phyloP scores from a whole-genome alignment of 352 stramenopile species.

The Globisporangium cylindrosporum region DNA sequence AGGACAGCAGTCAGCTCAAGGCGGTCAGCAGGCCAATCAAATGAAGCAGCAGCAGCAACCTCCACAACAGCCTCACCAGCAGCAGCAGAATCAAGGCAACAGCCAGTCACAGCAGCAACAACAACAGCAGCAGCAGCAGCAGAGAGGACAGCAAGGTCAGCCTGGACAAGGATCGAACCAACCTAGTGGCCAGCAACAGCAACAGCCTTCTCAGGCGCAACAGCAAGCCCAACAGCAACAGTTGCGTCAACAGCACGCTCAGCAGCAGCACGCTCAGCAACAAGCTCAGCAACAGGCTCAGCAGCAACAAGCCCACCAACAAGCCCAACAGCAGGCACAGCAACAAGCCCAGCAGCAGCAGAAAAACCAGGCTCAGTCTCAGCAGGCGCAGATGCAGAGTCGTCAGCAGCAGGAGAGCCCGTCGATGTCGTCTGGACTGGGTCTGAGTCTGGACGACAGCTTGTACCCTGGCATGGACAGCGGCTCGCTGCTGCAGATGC shows the following conservation, averaged over 20 bases:
- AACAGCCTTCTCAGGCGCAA: slow-evolving; percentile 18
- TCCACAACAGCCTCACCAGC: slow-evolving; percentile 26
- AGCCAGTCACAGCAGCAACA: slow-evolving; percentile 26
- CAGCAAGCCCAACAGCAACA: slow-evolving; percentile 11
- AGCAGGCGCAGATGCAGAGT: slow-evolving; percentile 9
- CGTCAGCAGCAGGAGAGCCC: slow-evolving; percentile 37
- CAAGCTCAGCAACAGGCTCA: slow-evolving; percentile 15
- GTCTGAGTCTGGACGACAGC: slow-evolving; percentile 53
- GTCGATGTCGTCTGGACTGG: slow-evolving; percentile 44
- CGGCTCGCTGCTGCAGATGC: slow-evolving; percentile 52
- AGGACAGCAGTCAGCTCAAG: slow-evolving; percentile 18
- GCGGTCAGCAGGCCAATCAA: slow-evolving; percentile 11
- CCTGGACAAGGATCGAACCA: slow-evolving; percentile 17
- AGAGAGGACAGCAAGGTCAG: slow-evolving; percentile 13
- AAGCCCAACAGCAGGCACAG: slow-evolving; percentile 12
- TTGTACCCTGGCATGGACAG: slow-evolving; percentile 58
- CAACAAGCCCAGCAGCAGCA: slow-evolving; percentile 22
- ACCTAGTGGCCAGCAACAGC: slow-evolving; percentile 23
- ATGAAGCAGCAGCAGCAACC: slow-evolving; percentile 22
- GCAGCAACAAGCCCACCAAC: slow-evolving; percentile 15
- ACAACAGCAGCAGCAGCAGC: slow-evolving; percentile 8
- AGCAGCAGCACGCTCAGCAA: slow-evolving; percentile 24
- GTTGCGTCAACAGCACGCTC: slow-evolving; percentile 18
- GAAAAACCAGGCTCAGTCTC: background rate
- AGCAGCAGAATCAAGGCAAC: slow-evolving; percentile 19